Percentiles rank a stretch among this genome's conserved stretches.
phyloP scores from a whole-genome alignment of 208 protist species.

The Naegleria lovaniensis region DNA sequence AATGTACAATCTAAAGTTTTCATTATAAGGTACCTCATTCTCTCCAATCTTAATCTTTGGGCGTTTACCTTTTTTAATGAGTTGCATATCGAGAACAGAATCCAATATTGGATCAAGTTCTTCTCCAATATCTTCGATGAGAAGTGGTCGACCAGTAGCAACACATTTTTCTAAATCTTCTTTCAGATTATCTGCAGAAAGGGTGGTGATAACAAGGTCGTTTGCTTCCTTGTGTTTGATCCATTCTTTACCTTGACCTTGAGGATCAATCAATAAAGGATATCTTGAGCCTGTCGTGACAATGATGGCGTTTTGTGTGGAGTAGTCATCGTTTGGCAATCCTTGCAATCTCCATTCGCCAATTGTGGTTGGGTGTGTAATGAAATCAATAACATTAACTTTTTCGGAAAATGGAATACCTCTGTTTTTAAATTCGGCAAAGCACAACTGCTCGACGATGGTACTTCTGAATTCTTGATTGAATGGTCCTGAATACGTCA shows the following conservation, averaged over 20 bases:
- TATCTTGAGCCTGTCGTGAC: constrained; percentile 59
- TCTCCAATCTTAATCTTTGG: constrained; percentile 61
- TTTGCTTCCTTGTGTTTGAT: constrained; percentile 54
- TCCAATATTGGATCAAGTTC: constrained; percentile 79
- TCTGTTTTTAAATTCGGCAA: constrained; percentile 41
- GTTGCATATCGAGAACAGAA: constrained; percentile 67
- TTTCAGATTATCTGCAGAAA: constrained; percentile 55
- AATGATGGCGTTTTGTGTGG: constrained; percentile 81
- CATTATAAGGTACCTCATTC: constrained; percentile 50
- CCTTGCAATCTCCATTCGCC: constrained; percentile 70
- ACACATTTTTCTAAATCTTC: constrained; percentile 61
- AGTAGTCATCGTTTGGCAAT: constrained; percentile 76
- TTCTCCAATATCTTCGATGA: constrained; percentile 74
- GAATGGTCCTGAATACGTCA: constrained; percentile 72
- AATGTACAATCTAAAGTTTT: constrained; percentile 58
- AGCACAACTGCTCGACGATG: constrained; percentile 50
- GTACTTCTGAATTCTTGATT: constrained; percentile 62
- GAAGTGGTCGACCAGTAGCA: constrained; percentile 53
- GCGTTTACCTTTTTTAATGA: constrained; percentile 29
- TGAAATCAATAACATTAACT: constrained; percentile 58
- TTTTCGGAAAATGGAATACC: constrained; percentile 53
- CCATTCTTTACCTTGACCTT: constrained; percentile 70
- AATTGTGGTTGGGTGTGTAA: constrained; percentile 54
- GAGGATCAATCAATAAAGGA: constrained; percentile 76
- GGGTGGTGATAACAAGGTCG: constrained; percentile 44